A percentile compares a stretch with the other conserved stretches of the same genome.
Conservation (phyloP, 2,329 filamentous ascomycete species). For the Teratosphaeria nubilosa region DNA sequence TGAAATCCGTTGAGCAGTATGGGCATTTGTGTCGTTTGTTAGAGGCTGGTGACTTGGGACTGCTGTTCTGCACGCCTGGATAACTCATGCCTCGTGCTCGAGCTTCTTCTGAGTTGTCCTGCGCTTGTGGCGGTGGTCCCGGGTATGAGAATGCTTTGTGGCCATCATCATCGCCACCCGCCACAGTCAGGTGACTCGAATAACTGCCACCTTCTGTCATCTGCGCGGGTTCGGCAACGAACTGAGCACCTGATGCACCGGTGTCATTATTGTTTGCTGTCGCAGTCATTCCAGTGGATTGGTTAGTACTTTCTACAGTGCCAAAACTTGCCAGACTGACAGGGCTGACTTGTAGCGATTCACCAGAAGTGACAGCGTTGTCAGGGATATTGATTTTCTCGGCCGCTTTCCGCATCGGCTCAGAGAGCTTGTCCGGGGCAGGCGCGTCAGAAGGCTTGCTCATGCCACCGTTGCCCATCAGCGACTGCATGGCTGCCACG, state of each 20-base stretch:
- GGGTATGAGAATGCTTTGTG: slow-evolving; percentile 56
- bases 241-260: slow-evolving; percentile 29
- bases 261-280: slow-evolving; percentile 34
- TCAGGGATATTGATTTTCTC: slow-evolving; percentile 43
- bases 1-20: slow-evolving; percentile 94
- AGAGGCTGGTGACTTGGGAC: slow-evolving; percentile 54
- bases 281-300: slow-evolving; percentile 30
- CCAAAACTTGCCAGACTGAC: slow-evolving; percentile 46
- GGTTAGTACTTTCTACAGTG: slow-evolving; percentile 37
- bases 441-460: slow-evolving; percentile 36
- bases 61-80: slow-evolving; percentile 45
- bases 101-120: slow-evolving; percentile 37
- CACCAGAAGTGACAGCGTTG: slow-evolving; percentile 16
- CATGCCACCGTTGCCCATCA: slow-evolving; percentile 35
- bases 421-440: slow-evolving; percentile 34
- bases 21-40: slow-evolving; percentile 92
- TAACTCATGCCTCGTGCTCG: slow-evolving; percentile 49
- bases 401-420: slow-evolving; percentile 37
- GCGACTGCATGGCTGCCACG: slow-evolving; percentile 32
- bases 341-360: slow-evolving; percentile 42
- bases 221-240: slow-evolving; percentile 25
- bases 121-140: slow-evolving; percentile 42
- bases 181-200: slow-evolving; percentile 13
- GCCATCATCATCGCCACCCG: slow-evolving; percentile 14
- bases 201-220: slow-evolving; percentile 29